phyloP scores from a whole-genome alignment of 2,329 filamentous ascomycete genomes.

The Coniochaeta sp. region DNA sequence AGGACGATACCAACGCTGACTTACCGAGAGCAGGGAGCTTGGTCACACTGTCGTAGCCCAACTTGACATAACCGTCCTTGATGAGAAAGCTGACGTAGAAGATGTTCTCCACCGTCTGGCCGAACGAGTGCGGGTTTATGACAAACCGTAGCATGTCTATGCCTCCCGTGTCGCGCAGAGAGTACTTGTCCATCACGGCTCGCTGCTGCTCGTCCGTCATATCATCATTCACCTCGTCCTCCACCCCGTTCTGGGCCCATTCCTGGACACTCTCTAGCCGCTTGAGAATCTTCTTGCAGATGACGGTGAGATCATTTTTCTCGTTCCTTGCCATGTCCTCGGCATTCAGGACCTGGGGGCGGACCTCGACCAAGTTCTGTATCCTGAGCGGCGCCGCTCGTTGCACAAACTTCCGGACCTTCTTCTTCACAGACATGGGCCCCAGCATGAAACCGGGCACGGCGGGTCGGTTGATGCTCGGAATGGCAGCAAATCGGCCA shows the following conservation, averaged over 20 bases:
- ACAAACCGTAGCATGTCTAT: conserved; percentile 80
- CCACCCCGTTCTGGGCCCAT: conserved; percentile 37
- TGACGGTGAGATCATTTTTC: conserved; percentile 68
- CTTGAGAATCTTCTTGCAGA: conserved; percentile 68
- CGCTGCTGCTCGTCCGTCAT: conserved; percentile 36
- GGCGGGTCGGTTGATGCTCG: conserved; percentile 64
- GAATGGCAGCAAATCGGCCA: conserved; percentile 69
- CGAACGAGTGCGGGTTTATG: conserved; percentile 83
- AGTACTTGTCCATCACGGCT: conserved; percentile 55
- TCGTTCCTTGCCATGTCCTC: conserved; percentile 70
- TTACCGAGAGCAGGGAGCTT: conserved; percentile 74
- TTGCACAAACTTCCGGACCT: conserved; percentile 61
- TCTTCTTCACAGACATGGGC: conserved; percentile 83
- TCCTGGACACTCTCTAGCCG: conserved; percentile 46
- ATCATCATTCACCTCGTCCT: conserved; percentile 29
- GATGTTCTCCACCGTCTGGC: conserved; percentile 91
- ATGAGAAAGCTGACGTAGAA: conserved; percentile 96
- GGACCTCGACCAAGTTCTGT: conserved; percentile 60
- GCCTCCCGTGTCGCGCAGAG: conserved; percentile 60
- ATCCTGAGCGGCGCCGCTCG: conserved; percentile 64
- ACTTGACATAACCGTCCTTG: conserved; percentile 69
- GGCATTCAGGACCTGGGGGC: conserved; percentile 69
- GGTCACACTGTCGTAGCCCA: conserved; percentile 62
- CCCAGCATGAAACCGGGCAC: conserved; percentile 81
- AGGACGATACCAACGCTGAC: conserved; percentile 22